These are phyloP conservation scores for Hibiscus trionum DNA, from an alignment of 345 rosid species.

Conservation along the genomic window DNA sequence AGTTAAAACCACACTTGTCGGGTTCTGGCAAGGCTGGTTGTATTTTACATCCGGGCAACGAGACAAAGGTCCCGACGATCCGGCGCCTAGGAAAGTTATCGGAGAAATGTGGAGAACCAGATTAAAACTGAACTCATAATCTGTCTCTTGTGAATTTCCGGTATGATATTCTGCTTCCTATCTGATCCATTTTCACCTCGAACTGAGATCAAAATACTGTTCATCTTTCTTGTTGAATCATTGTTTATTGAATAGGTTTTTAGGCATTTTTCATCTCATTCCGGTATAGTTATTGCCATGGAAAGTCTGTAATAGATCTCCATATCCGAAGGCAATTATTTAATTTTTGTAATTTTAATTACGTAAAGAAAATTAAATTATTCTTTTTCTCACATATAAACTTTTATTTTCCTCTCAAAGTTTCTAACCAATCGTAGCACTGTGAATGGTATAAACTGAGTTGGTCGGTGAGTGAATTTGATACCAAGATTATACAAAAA, in stretches of 20 bases:
- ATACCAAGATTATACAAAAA: too few species aligned
- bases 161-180: not conserved
- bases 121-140: conserved; percentile 46
- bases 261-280: not conserved
- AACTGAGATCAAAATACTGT: not conserved
- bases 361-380: not conserved
- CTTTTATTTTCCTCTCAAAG: too few species aligned
- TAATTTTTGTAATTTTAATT: not conserved
- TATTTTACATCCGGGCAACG: conserved; percentile 97
- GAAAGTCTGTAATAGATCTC: not conserved
- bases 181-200: not conserved
- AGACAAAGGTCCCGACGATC: conserved; percentile 80
- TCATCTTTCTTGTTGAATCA: not conserved
- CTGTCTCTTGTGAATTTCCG: conserved; percentile 4
- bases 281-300: not conserved
- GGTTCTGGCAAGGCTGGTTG: conserved; percentile 74
- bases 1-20: conserved; percentile 86
- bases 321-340: too few species aligned
- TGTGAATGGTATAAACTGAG: too few species aligned
- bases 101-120: conserved; percentile 94
- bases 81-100: conserved; percentile 71
- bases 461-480: too few species aligned
- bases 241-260: too few species aligned
- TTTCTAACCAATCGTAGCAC: not conserved
- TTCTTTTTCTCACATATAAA: not conserved